Conservation (phyloP, 2,329 filamentous ascomycete species). For the Arachnomyces sp. region DNA sequence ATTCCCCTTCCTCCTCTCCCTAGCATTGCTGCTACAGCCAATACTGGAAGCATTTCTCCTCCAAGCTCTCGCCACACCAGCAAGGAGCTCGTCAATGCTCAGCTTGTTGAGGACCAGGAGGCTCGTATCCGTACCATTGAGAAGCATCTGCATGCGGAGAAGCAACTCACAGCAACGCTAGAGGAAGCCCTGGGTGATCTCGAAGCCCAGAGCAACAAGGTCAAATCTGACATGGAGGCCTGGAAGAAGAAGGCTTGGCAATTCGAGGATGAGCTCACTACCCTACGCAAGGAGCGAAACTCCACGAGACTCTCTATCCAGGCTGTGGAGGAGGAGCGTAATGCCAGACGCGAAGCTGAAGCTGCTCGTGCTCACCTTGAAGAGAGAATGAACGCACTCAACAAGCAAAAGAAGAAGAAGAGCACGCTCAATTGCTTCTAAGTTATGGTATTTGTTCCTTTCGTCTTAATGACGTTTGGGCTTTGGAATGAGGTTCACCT, state of each 20-base stretch:
- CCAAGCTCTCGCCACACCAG: constrained; percentile 65
- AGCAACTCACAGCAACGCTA: constrained; percentile 87
- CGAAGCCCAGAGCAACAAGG: constrained; percentile 83
- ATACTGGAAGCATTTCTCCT: constrained; percentile 50
- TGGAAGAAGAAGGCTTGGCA: constrained; percentile 81
- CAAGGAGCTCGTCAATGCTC: constrained; percentile 70
- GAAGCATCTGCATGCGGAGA: constrained; percentile 92
- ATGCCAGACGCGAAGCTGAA: constrained; percentile 84
- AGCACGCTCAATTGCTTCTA: constrained; percentile 99
- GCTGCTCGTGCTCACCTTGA: constrained; percentile 81
- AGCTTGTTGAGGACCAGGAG: constrained; percentile 91
- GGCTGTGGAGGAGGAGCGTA: constrained; percentile 91
- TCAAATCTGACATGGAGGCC: constrained; percentile 79
- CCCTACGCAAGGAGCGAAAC: constrained; percentile 52
- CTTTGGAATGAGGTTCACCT: neutral
- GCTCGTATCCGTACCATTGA: constrained; percentile 91
- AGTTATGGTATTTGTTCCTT: constrained; percentile 10
- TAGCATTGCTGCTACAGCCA: constrained; percentile 45
- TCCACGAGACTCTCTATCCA: constrained; percentile 63
- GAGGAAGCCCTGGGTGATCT: constrained; percentile 94
- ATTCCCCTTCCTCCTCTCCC: constrained; percentile 94
- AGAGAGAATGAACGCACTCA: constrained; percentile 87
- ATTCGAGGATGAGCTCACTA: constrained; percentile 57
- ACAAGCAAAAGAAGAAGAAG: constrained; percentile 86
- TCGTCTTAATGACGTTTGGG: neutral